Evolutionary conservation across 495 filamentous ascomycete species (phyloP).

Genomic region (Penicillium ochrochloron): DNA sequence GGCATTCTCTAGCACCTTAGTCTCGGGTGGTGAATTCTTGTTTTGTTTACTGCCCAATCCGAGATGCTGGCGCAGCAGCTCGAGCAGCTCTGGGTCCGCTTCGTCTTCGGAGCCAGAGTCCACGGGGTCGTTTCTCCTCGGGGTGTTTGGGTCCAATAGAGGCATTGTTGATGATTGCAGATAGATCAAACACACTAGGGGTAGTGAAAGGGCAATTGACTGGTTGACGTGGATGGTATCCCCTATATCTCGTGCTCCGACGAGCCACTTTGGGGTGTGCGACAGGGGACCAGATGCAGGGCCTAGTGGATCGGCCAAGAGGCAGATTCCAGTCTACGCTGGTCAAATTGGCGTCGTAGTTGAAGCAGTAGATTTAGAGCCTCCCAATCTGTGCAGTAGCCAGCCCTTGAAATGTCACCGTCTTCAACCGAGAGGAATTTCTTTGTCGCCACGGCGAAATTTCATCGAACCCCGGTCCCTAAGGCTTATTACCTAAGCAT

Average conservation of each 20-base stretch:
- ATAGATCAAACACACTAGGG: not conserved
- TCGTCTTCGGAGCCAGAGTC: slow-evolving; percentile 75
- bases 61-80: slow-evolving; percentile 81
- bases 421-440: slow-evolving; percentile 1
- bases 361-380: not conserved
- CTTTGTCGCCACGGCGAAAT: slow-evolving; percentile 32
- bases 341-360: not conserved
- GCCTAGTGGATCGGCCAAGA: not conserved
- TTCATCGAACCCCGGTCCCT: slow-evolving; percentile 22
- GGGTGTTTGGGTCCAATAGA: slow-evolving; percentile 27
- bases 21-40: slow-evolving; percentile 63
- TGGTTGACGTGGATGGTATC: not conserved
- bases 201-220: slow-evolving; percentile 5
- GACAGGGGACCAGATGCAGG: slow-evolving; percentile 16
- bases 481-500: slow-evolving; percentile 32
- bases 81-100: slow-evolving; percentile 84
- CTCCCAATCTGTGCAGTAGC: not conserved
- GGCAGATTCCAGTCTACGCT: not conserved
- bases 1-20: slow-evolving; percentile 79
- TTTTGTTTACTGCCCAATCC: slow-evolving; percentile 58
- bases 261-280: not conserved
- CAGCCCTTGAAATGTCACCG: slow-evolving; percentile 6
- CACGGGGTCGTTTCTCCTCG: slow-evolving; percentile 16
- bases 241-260: slow-evolving; percentile 12
- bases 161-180: slow-evolving; percentile 23